Evolutionary conservation across 2,329 filamentous ascomycete genomes (phyloP), one percentile per base, ranked within the genome.

Genomic region (Achaetomium macrosporum): DNA sequence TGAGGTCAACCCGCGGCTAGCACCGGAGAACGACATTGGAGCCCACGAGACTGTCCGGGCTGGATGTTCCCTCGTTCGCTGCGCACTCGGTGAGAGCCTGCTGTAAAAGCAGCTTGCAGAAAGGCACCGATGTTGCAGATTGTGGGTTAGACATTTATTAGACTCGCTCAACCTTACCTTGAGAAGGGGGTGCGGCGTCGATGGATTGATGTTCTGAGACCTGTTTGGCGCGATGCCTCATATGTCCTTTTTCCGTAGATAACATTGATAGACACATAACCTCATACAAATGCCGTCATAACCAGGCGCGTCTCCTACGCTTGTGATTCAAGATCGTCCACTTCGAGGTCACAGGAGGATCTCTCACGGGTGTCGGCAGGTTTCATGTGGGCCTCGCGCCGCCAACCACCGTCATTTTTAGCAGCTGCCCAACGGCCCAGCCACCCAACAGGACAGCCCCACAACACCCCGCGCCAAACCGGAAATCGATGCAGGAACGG

Each of bases 1-100:
- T 57, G 87, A 91, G 73, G 86, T 91, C 59, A 91, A 90, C 73
- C 87, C 87, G 17, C 82, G 77, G 61, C 71, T 90, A 53, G 85
- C 85, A 42, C 71, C 78, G 2, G 78, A 76, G 58, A 71, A 77
- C 53, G 76, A 78, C 55, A 61, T 71, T 11, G 90, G 88, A 6
- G 90, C 88, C 1, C 78, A 81, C 52, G 90, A 96, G 73, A 99
- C 93, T 0, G 86, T 97, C 53, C 75, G 92, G 48, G 90, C 92
- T 2, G 93, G 92, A 6, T 93, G 90, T 69, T 95, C 89, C 40
- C 77, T 99, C 61, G 90, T 97, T 47, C 79, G 93, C 54, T 96
- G 92, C 67, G 92, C 90, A 5, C 74, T 97, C 59, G 93, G 93
- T 17, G 93, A 99, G 75, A 95, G 88, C 46, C 73, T 97, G 63